Evolutionary conservation across 257 asterid species (phyloP), one percentile per base, ranked within the genome.

Genomic region (Nicotiana sylvestris): DNA sequence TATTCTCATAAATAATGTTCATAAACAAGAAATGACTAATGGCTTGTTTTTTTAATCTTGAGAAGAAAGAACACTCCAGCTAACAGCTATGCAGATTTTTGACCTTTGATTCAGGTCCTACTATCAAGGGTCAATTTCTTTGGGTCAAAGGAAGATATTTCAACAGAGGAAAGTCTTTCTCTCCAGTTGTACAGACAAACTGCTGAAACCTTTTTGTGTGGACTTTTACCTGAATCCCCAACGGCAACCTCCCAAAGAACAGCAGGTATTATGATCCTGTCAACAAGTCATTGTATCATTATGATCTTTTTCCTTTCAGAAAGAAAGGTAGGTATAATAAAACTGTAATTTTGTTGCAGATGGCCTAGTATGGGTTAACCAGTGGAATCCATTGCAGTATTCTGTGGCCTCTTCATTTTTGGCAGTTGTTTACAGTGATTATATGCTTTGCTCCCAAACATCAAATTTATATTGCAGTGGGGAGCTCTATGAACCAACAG

Each of bases 361-460:
- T 81, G 93, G 94, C 25, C 89, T 91, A 5, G 60, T 92, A 66
- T 92, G 93, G 93, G 89, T 90, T 80, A 68, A 43, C 51, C 61
- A 86, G 69, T 91, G 95, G 93, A 85, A 91, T 76, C 49, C 84
- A 76, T 65, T 88, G 77, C 97, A 91, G 79, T 90, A 91, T 85
- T 55, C 95, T 3, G 85, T 89, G n/a, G 92, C 92, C 70, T 91
- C 97, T 6, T 90, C 94, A 81, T 92, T 91, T 87, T 85, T 92
- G 6, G 92, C 95, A 18, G 89, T 89, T 30, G 80, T 92, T 62
- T 92, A 91, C 60, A 90, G 97, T 35, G 93, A 89, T 82, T 92
- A 91, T 58, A 91, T 92, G 97, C 84, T 88, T 80, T 81, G 89
- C 68, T 90, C 94, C n/a, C 78, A 83, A 16, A 91, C 89, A 29